A percentile compares a stretch with the other conserved stretches of the same genome.
phyloP scores from a whole-genome alignment of 164 flowering plant species.

The Protea cynaroides region DNA sequence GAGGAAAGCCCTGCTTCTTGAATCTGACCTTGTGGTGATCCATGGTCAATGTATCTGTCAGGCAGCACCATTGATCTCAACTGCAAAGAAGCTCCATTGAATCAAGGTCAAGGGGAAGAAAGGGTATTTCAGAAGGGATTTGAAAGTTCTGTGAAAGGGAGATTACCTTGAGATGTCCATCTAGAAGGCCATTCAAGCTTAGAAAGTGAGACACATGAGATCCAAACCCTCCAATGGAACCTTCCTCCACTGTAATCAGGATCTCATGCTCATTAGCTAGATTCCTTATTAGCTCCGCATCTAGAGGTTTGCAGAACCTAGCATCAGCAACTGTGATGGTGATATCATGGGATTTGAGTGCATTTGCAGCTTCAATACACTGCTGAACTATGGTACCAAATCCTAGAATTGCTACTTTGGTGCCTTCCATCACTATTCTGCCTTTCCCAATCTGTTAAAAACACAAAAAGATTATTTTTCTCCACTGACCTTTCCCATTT shows the following conservation, averaged over 20 bases:
- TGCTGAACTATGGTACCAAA: background rate
- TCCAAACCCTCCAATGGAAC: background rate
- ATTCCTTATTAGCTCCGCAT: background rate
- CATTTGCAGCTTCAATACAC: background rate
- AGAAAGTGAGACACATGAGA: background rate
- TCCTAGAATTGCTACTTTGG: background rate
- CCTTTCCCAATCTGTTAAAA: conserved; percentile 6
- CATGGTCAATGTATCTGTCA: conserved; percentile 90
- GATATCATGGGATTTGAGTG: background rate
- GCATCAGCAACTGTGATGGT: conserved; percentile 3
- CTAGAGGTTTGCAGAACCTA: conserved; percentile 7
- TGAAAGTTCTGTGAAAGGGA: background rate
- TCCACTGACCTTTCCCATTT: background rate
- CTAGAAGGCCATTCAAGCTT: background rate
- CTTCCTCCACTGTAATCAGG: conserved; percentile 5
- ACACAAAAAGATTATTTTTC: background rate
- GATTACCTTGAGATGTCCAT: background rate
- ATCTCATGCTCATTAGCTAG: conserved; percentile 4
- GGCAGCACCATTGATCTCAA: background rate
- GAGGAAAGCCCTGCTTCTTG: conserved; percentile 84
- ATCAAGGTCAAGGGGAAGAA: background rate
- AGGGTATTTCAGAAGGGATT: background rate
- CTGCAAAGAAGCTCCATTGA: background rate
- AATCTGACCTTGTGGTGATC: conserved; percentile 72
- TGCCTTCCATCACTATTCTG: conserved; percentile 1